phyloP scores from a whole-genome alignment of 371 early-diverging fungal species.

The Apophysomyces trapeziformis region DNA sequence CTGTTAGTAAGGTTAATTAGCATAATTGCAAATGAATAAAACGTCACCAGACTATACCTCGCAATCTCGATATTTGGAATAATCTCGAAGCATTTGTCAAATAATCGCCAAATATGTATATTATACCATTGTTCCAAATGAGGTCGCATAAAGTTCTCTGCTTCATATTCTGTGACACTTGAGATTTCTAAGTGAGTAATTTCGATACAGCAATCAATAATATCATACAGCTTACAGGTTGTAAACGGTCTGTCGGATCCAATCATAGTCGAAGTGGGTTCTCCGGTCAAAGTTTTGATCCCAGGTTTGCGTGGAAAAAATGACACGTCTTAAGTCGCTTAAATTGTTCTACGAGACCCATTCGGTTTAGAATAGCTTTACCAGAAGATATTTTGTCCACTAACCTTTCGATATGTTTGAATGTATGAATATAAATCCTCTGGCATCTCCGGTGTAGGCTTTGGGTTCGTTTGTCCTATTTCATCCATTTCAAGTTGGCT shows the following conservation, averaged over 20 bases:
- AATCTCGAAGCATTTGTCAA: too few species aligned
- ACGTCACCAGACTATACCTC: background rate
- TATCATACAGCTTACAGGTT: background rate
- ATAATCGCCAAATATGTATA: too few species aligned
- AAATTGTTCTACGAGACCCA: background rate
- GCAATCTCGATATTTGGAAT: background rate
- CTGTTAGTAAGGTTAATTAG: background rate
- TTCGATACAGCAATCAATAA: too few species aligned
- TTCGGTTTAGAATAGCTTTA: background rate
- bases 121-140: too few species aligned
- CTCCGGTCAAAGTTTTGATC: background rate
- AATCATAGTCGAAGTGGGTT: background rate
- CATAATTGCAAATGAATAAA: background rate
- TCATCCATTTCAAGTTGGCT: background rate
- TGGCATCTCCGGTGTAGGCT: background rate
- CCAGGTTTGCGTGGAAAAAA: background rate
- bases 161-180: too few species aligned
- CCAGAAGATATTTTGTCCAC: background rate
- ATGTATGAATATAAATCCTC: background rate
- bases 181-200: too few species aligned
- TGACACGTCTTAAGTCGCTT: background rate
- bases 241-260: background rate
- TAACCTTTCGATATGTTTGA: background rate
- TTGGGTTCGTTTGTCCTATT: background rate
- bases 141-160: too few species aligned